Evolutionary conservation across 2,329 filamentous ascomycete genomes (phyloP).

Genomic region (Hymenoscyphus albidus): DNA sequence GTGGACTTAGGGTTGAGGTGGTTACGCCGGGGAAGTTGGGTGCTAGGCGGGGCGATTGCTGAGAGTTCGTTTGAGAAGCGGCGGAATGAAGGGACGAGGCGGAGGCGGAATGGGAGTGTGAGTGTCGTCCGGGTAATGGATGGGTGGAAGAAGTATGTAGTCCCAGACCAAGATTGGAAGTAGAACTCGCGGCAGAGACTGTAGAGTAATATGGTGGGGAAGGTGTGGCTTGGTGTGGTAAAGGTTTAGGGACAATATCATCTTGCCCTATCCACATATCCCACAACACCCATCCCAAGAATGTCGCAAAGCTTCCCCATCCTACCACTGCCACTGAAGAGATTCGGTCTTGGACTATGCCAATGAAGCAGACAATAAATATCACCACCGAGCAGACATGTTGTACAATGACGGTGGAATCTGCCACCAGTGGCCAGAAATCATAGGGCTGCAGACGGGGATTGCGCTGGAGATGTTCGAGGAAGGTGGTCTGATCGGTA

Average conservation of each 20-base stretch:
- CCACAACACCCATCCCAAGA: constrained; percentile 86
- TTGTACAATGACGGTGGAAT: constrained; percentile 94
- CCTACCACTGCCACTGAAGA: constrained; percentile 85
- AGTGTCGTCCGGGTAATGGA: constrained; percentile 44
- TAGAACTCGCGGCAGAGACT: constrained; percentile 31
- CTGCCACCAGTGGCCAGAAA: constrained; percentile 94
- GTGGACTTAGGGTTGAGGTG: constrained; percentile 32
- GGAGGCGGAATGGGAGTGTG: constrained; percentile 51
- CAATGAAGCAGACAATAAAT: constrained; percentile 90
- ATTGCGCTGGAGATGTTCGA: constrained; percentile 93
- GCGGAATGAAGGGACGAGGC: constrained; percentile 51
- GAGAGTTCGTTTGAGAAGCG: constrained; percentile 17
- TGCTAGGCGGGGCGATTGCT: constrained; percentile 19
- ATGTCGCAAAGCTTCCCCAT: constrained; percentile 76
- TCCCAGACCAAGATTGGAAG: constrained; percentile 24
- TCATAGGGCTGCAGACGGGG: constrained; percentile 92
- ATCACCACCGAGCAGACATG: constrained; percentile 94
- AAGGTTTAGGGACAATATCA: constrained; percentile 39
- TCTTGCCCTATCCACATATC: constrained; percentile 83
- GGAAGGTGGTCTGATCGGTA: constrained; percentile 92
- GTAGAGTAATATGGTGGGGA: constrained; percentile 31
- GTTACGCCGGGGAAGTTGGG: constrained; percentile 32
- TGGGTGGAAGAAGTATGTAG: constrained; percentile 39
- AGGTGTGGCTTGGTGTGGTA: constrained; percentile 19
- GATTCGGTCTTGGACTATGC: constrained; percentile 82